These are phyloP conservation scores for Pythium chondricola DNA, from an alignment of 352 stramenopile species.

Conservation along the genomic window DNA sequence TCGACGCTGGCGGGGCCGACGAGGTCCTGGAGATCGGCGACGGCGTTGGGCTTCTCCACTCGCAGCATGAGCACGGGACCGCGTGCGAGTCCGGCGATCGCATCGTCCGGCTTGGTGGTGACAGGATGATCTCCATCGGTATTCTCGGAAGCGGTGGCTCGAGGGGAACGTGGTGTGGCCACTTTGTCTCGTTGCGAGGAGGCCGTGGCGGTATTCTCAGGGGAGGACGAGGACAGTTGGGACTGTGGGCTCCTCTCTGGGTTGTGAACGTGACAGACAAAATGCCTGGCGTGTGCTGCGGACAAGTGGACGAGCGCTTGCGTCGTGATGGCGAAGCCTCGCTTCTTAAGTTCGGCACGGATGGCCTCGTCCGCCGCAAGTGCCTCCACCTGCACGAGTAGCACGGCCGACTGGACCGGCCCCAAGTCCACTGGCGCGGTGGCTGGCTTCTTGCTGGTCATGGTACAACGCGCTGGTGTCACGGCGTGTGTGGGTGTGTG, in stretches of 20 bases:
- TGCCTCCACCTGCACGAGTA: slow-evolving; percentile 52
- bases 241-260: too few relatives aligned
- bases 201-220: not conserved
- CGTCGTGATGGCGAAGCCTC: slow-evolving; percentile 38
- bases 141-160: not conserved
- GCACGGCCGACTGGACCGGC: slow-evolving; percentile 29
- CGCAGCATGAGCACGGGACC: slow-evolving; percentile 41
- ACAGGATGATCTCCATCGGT: not conserved
- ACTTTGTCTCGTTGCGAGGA: not conserved
- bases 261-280: slow-evolving; percentile 34
- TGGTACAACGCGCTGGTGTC: too few relatives aligned
- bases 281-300: slow-evolving; percentile 27
- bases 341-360: slow-evolving; percentile 34
- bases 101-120: slow-evolving; percentile 22
- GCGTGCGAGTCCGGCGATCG: slow-evolving; percentile 19
- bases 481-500: not conserved
- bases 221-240: too few relatives aligned
- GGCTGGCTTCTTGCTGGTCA: not conserved
- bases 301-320: slow-evolving; percentile 41
- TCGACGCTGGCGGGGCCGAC: slow-evolving; percentile 29
- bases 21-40: slow-evolving; percentile 46
- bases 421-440: not conserved
- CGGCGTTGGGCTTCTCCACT: slow-evolving; percentile 37
- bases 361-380: slow-evolving; percentile 49
- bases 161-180: not conserved